phyloP scores from a whole-genome alignment of 2,329 filamentous ascomycete genomes.

The Coniella lustricola region DNA sequence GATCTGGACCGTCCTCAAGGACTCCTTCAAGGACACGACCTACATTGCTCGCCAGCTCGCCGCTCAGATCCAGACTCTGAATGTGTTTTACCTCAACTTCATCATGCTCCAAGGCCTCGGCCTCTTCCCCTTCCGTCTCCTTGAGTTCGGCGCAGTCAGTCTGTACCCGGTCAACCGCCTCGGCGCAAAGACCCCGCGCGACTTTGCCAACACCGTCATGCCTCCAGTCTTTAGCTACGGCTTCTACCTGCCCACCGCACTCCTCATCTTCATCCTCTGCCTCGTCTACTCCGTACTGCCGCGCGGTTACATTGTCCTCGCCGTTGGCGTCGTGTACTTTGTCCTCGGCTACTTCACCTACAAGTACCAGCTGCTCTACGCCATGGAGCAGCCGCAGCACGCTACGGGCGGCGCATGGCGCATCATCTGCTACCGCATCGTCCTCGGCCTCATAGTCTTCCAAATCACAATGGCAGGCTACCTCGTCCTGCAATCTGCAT shows the following conservation, averaged over 20 bases:
- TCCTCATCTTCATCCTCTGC: constrained; percentile 91
- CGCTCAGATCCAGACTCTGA: constrained; percentile 63
- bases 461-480: constrained; percentile 87
- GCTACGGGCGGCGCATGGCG: constrained; percentile 91
- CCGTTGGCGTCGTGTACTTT: constrained; percentile 80
- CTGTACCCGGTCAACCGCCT: constrained; percentile 76
- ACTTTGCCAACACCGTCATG: constrained; percentile 73
- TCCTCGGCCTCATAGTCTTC: constrained; percentile 81
- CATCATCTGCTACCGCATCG: constrained; percentile 89
- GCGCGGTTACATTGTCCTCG: constrained; percentile 70
- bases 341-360: constrained; percentile 79
- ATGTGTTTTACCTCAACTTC: constrained; percentile 86
- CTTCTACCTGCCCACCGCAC: constrained; percentile 86
- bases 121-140: constrained; percentile 81
- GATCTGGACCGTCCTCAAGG: constrained; percentile 64
- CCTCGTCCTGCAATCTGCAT: constrained; percentile 66
- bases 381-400: constrained; percentile 95
- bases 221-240: constrained; percentile 92
- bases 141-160: constrained; percentile 81
- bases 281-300: constrained; percentile 87
- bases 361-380: constrained; percentile 96
- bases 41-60: constrained; percentile 72
- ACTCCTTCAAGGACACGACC: constrained; percentile 71
- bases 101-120: constrained; percentile 93
- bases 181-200: constrained; percentile 78